Percentiles rank a stretch among this genome's conserved stretches.
Conservation (phyloP, 1,284 basidiomycete species). For the Tremellales sp. region DNA sequence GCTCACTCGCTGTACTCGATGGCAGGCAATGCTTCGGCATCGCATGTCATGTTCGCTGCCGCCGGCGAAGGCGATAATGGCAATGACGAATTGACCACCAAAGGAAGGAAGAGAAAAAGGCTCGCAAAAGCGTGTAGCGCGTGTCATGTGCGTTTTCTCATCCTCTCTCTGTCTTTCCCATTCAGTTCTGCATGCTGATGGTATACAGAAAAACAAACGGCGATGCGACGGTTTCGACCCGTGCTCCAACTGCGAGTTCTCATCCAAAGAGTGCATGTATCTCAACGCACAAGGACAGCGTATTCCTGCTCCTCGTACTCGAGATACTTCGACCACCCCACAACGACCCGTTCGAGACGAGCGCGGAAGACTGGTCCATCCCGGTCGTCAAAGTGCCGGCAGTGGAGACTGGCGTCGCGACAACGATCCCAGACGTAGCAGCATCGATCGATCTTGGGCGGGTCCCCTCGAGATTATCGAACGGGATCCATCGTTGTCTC, state of each 20-base stretch:
- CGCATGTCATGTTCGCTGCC: not conserved
- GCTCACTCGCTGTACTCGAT: not conserved
- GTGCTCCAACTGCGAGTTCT: conserved; percentile 54
- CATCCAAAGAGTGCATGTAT: conserved; percentile 49
- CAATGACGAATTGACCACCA: conserved; percentile 47
- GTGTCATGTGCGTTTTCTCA: conserved; percentile 43
- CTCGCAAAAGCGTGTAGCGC: conserved; percentile 48
- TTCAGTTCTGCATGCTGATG: conserved; percentile 2
- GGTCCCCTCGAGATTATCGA: conserved; percentile 36
- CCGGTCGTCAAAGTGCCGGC: not conserved
- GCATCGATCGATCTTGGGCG: conserved; percentile 6
- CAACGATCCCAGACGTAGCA: not conserved
- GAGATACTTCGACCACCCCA: conserved; percentile 28
- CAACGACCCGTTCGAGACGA: not conserved
- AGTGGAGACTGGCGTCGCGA: not conserved
- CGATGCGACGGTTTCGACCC: conserved; percentile 53
- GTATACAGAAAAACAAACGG: conserved; percentile 52
- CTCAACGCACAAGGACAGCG: conserved; percentile 46
- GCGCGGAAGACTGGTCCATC: conserved; percentile 2
- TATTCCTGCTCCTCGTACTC: conserved; percentile 46
- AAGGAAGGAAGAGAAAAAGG: conserved; percentile 46
- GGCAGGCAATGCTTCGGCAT: not conserved
- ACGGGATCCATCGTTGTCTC: conserved; percentile 27
- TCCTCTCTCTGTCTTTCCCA: not conserved
- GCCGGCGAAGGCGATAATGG: conserved; percentile 17